Base-by-base conservation (phyloP, 2,329 filamentous ascomycete genomes). In the Fusarium staphyleae region DNA sequence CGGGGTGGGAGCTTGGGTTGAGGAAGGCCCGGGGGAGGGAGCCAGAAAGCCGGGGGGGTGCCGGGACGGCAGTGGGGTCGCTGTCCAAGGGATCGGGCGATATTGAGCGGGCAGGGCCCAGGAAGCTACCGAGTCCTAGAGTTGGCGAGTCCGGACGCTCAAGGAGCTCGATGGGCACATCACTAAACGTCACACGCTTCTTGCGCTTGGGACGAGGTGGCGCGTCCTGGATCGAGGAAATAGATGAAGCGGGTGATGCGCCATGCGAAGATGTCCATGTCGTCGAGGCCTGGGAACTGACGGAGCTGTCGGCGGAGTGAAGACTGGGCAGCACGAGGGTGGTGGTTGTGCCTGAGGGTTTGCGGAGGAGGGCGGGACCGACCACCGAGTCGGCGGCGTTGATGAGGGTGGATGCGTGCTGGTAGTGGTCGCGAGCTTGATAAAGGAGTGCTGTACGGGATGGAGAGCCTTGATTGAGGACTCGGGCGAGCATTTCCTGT, bases 141-240 rank as follows among this genome's bases (percentile, higher is more conserved):
- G 83, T 86, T 2, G 83, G 83, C 3, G 83, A 86, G 61, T 86
- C 83, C 0, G 83, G 83, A 8, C 83, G 81, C 54, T 84, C 76
- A 26, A 78, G 71, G 15, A 81, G 79, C 61, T 82, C 70, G 13
- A 71, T 59, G 11, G 66, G 67, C n/a, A 52, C 44, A 18, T 75
- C 69, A 29, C 60, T 66, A 50, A 75, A 78, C 30, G 70, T 71
- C 26, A 77, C 74, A 16, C 72, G 72, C 65, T 77, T 77, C 68
- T 74, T 76, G 29, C 63, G 66, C 41, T 68, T 70, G 13, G 69
- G 49, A 11, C 40, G 41, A 14, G 57, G 42, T 24, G 58, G 42
- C 28, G 48, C 24, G 29, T 56, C 60, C 9, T 65, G 10, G 76
- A 83, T 13, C 0, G 82, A 82, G 3, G 81, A 79, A 19, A 76